Conservation (phyloP, 768 basidiomycete genomes). For the Russula sp. region DNA sequence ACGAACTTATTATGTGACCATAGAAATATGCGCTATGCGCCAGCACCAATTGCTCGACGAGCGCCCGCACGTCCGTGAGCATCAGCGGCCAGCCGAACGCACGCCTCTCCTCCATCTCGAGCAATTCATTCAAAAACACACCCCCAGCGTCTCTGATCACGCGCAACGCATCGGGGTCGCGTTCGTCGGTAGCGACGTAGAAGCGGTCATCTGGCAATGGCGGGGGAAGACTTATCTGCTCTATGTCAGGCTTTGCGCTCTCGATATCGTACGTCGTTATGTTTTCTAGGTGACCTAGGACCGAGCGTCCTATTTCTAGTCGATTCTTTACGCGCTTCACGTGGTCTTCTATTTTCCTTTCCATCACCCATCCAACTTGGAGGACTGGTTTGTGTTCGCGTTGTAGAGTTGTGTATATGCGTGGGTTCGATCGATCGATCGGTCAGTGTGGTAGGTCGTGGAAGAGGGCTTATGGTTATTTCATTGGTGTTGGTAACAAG, state of each 20-base stretch:
- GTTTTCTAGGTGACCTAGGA: conserved; percentile 30
- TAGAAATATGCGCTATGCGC: conserved; percentile 40
- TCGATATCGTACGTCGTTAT: conserved; percentile 19
- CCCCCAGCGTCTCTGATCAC: conserved; percentile 40
- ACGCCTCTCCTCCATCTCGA: conserved; percentile 42
- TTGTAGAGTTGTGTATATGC: no score
- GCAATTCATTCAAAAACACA: conserved; percentile 42
- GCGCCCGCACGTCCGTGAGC: conserved; percentile 43
- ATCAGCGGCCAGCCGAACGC: conserved; percentile 45
- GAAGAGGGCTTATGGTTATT: no score
- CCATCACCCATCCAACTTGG: conserved; percentile 39
- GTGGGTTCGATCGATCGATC: no score
- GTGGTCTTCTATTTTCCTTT: conserved; percentile 38
- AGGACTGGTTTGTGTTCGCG: conserved; percentile 32
- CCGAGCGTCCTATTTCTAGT: conserved; percentile 34
- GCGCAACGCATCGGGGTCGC: conserved; percentile 36
- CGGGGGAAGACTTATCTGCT: not conserved
- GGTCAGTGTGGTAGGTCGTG: no score
- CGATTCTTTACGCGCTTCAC: conserved; percentile 36
- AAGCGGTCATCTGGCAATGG: conserved; percentile 29
- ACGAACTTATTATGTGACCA: conserved; percentile 40
- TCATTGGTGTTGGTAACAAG: not conserved
- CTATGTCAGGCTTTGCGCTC: conserved; percentile 10
- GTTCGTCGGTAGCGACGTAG: conserved; percentile 45
- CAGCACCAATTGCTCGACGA: conserved; percentile 44